Percentiles rank a stretch among this genome's conserved stretches.
These are phyloP conservation scores for Galerina sulciceps DNA, from an alignment of 768 basidiomycete genomes.

Conservation along the genomic window DNA sequence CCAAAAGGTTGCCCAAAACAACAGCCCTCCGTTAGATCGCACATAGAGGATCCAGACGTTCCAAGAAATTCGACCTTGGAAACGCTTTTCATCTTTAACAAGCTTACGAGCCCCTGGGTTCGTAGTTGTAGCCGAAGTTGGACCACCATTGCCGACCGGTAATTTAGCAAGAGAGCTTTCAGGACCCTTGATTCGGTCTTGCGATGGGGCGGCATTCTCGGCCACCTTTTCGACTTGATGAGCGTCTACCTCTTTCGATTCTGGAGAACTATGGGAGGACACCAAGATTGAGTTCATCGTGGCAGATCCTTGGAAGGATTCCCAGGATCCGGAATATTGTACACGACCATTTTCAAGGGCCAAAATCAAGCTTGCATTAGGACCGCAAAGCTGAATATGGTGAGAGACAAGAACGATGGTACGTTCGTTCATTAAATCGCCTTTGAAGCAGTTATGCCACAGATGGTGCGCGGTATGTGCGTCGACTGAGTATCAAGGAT, in stretches of 20 bases:
- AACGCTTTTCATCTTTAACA: conserved; percentile 80
- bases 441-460: conserved; percentile 81
- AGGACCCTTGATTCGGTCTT: conserved; percentile 44
- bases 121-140: conserved; percentile 34
- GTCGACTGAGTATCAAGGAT: conserved; percentile 58
- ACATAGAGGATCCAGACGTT: conserved; percentile 60
- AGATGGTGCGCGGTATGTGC: conserved; percentile 93
- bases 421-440: conserved; percentile 77
- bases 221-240: conserved; percentile 42
- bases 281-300: conserved; percentile 29
- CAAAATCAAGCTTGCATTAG: conserved; percentile 82
- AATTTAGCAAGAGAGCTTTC: conserved; percentile 22
- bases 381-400: conserved; percentile 86
- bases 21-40: conserved; percentile 42
- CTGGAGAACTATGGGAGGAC: conserved; percentile 47
- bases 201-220: conserved; percentile 14
- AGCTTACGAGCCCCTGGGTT: conserved; percentile 65
- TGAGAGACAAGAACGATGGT: conserved; percentile 95
- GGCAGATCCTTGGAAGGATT: conserved; percentile 68
- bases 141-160: conserved; percentile 3
- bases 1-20: conserved; percentile 63
- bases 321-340: conserved; percentile 67
- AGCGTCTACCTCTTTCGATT: conserved; percentile 42
- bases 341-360: conserved; percentile 84
- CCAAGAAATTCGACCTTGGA: conserved; percentile 67